A percentile compares a stretch with the other conserved stretches of the same genome.
Evolutionary conservation across 768 basidiomycete species (phyloP).

Genomic region (Dacryopinax spathularia): DNA sequence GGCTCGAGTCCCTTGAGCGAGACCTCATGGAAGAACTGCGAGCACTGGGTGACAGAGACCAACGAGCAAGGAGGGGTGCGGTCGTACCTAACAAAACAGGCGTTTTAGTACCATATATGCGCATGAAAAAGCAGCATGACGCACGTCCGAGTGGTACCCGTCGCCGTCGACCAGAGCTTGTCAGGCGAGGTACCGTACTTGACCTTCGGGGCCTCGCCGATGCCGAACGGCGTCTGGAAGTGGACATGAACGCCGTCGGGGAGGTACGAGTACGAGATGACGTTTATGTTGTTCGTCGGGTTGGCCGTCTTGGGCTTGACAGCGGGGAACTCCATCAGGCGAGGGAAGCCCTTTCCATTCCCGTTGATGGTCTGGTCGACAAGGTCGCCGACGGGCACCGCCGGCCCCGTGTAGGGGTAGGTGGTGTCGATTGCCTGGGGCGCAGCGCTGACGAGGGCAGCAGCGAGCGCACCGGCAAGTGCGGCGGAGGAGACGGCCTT

Average conservation of each 20-base stretch:
- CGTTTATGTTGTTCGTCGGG: slow-evolving; percentile 15
- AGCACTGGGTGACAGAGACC: slow-evolving; percentile 13
- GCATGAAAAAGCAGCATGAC: not conserved
- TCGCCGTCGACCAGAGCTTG: slow-evolving; percentile 5
- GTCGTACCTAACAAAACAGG: slow-evolving; percentile 8
- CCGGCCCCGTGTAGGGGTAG: slow-evolving; percentile 13
- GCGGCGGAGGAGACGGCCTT: not conserved
- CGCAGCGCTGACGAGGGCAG: not conserved
- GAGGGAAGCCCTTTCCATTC: slow-evolving; percentile 11
- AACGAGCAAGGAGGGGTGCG: slow-evolving; percentile 12
- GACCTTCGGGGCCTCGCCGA: slow-evolving; percentile 10
- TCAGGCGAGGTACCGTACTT: slow-evolving; percentile 7
- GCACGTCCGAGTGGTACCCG: slow-evolving; percentile 7
- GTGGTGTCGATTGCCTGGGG: slow-evolving; percentile 7
- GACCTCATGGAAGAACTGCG: slow-evolving; percentile 15
- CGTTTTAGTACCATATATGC: not conserved
- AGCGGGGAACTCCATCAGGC: slow-evolving; percentile 11
- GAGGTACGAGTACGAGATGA: slow-evolving; percentile 11
- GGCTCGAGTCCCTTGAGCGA: slow-evolving; percentile 8
- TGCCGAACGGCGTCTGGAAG: slow-evolving; percentile 15
- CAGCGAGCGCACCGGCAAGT: slow-evolving; percentile 5
- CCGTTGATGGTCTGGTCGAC: slow-evolving; percentile 12
- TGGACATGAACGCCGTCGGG: slow-evolving; percentile 14
- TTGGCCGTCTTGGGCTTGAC: slow-evolving; percentile 9
- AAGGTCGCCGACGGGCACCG: slow-evolving; percentile 12